Conservation (phyloP, 2,329 filamentous ascomycete genomes). For the Scedosporium boydii region DNA sequence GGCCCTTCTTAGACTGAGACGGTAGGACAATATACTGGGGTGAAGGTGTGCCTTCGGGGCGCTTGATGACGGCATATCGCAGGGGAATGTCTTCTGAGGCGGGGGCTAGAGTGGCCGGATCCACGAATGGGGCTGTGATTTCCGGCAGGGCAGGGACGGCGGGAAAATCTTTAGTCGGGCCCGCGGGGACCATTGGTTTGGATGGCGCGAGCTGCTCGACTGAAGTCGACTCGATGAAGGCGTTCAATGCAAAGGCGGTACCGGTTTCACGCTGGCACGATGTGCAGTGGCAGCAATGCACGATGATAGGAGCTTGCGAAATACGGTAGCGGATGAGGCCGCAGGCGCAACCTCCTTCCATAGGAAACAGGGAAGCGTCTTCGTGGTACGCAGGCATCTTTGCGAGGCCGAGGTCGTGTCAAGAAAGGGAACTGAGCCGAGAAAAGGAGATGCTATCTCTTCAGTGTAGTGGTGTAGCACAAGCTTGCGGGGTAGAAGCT, state of each 20-base stretch:
- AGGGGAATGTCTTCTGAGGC: conserved; percentile 10
- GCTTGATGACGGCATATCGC: conserved; percentile 8
- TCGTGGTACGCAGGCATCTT: conserved; percentile 3
- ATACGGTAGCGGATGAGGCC: conserved; percentile 36
- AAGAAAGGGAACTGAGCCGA: too few relatives aligned
- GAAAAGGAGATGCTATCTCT: too few relatives aligned
- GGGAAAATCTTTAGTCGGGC: neutral
- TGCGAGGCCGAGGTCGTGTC: too few relatives aligned
- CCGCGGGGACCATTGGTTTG: conserved; percentile 13
- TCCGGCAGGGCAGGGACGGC: neutral
- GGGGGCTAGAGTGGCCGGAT: neutral
- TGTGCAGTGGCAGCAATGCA: conserved; percentile 38
- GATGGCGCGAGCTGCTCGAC: conserved; percentile 21
- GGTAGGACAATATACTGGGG: conserved; percentile 19
- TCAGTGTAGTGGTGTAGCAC: too few relatives aligned
- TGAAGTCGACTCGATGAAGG: conserved; percentile 15
- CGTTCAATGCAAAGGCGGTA: conserved; percentile 28
- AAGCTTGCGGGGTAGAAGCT: too few relatives aligned
- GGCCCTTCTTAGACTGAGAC: conserved; percentile 28
- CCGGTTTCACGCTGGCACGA: conserved; percentile 35
- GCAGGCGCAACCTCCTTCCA: conserved; percentile 3
- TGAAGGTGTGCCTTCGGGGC: neutral
- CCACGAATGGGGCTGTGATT: neutral
- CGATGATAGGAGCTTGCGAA: conserved; percentile 40
- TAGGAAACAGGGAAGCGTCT: conserved; percentile 8